Evolutionary conservation across 139 green algal species (phyloP), one percentile per base, ranked within the genome.

Genomic region (Edaphochlamys debaryana): DNA sequence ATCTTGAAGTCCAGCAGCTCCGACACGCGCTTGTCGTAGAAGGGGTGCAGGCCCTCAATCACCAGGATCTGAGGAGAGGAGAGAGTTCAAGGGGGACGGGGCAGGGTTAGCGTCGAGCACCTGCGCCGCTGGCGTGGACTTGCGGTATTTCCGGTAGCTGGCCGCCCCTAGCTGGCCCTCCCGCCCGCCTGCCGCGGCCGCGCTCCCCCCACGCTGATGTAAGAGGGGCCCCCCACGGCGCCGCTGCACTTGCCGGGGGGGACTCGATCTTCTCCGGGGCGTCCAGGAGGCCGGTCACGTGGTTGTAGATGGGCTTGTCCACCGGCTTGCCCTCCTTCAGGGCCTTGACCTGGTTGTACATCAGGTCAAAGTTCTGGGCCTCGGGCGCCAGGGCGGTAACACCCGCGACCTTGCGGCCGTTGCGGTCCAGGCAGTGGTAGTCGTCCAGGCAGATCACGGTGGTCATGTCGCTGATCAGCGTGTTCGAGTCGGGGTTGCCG

Each of bases 291-390:
- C 98, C 97, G 15, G 95, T 94, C 20, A 99, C 98, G 91, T 99
- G 98, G 95, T 99, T 99, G 97, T 99, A 99, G 90, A 99, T 99
- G 67, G 96, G 98, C 96, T 99, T 99, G 60, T 98, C 87, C 19
- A 99, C 95, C 27, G 94, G 25, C 95, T 99, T 98, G 87, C 98
- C 98, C 84, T 98, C 95, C 94, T 98, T 99, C 68, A 99, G 90
- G 37, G 91, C 97, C 91, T 98, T 98, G 70, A 99, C 93, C 91
- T 97, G 94, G 85, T 99, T 88, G 90, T 98, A 96, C 98, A 99
- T 99, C 38, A 99, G 92, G 86, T 99, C 97, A 76, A 99, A 99
- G 94, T 99, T 94, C 94, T 99, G 97, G 32, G 96, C 94, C 88
- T 96, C 89, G 70, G 96, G 95, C 81, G 94, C 94, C 85, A 99